Base-by-base conservation (phyloP, 2,329 filamentous ascomycete genomes). In the Xylaria sp. region DNA sequence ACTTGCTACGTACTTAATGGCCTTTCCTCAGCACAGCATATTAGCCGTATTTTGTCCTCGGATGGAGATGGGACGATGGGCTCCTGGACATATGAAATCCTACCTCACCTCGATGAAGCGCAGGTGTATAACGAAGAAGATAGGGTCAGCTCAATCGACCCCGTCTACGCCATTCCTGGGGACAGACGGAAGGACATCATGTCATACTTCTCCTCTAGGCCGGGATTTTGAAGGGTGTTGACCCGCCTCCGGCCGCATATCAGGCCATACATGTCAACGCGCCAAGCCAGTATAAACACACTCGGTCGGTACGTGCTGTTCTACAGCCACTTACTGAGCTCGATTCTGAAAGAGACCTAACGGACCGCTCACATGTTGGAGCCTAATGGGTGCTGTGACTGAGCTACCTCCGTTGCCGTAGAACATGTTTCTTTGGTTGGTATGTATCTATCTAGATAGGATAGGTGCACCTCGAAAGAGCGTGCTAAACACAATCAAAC, bases 1-100 rank as follows among this genome's bases (percentile, higher is more conserved):
- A 92, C 92, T 44, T 95, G 91, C 79, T 98, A 98, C 78, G 92
- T 93, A 29, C 84, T 98, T 19, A 88, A 90, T 21, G 94, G 94
- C 4, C 81, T 98, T 67, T 95, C 91, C 75, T 90, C 88, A 54
- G 89, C 90, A 23, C 92, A 96, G 77, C 86, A 97, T 75, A 80
- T 83, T 60, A 75, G 72, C 73, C 73, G 72, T 68, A 75, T 74
- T 62, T 73, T 72, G 70, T 72, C 63, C 67, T 63, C 68, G 66
- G 67, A 71, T 65, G 67, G 72, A 70, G 62, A 73, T 55, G 85
- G 83, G 80, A 73, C 74, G 61, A 81, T 79, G 60, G 67, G 71
- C 70, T 63, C 70, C 60, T 77, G 75, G 73, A 70, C 72, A 44
- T 77, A 78, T 46, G 75, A 79, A 63, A 70, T 74, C 60, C 75